Evolutionary conservation across 2,329 filamentous ascomycete genomes (phyloP), one percentile per base, ranked within the genome.

Genomic region (Scolecobasidium constrictum): DNA sequence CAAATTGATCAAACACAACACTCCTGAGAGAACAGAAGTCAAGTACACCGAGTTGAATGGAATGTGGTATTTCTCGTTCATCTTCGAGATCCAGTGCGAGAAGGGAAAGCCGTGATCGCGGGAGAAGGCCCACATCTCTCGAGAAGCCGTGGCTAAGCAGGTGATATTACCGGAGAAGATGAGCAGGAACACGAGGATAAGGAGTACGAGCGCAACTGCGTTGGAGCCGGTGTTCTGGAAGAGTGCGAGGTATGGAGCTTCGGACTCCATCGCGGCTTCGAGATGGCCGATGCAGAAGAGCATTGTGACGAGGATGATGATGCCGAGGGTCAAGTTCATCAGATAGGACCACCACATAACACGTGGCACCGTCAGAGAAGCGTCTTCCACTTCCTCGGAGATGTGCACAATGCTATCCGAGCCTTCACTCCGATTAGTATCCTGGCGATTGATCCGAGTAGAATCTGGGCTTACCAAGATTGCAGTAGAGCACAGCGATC

Each of bases 71-170:
- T 45, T 48, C 2, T 52, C 45, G 47, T 67, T 47, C 21, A 68
- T 58, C 21, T 46, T 49, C 36, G 59, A 52, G 42, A 65, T 58
- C 41, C 47, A 49, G 4, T 46, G 38, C 17, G 55, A 61, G 26
- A 56, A 57, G 0, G 67, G 67, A 0, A 71, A 50, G 4, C 64
- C 69, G 3, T 65, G 65, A 43, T 72, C 69, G 4, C 64, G 53
- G 11, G 68, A 64, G 56, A 69, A 72, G 0, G 65, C 65, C 69
- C 69, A 72, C 0, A 66, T 64, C 2, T 72, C 51, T 3, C 69
- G 63, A 1, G 67, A 68, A 1, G 65, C 65, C 1, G 68, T 70
- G 1, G 69, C 67, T 2, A 70, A 57, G 26, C 59, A 58, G 22
- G 61, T 63, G 39, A 67, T 61, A 26, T 61, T 61, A 0, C 62